Conservation (phyloP, 371 early-diverging fungal genomes). For the Umbelopsis sp. region DNA sequence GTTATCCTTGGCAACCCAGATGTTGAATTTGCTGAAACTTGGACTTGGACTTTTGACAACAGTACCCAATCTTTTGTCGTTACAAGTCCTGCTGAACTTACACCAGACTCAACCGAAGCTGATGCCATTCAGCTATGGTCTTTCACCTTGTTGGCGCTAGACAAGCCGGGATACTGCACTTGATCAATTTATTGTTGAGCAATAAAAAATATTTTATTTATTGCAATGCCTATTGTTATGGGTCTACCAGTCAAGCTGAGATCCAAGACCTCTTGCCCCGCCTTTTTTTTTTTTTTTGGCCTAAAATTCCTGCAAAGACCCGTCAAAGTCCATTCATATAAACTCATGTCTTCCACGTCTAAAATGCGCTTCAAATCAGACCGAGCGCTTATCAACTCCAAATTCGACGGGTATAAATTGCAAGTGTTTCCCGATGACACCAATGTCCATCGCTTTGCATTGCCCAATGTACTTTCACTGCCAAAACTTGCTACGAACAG, state of each 20-base stretch:
- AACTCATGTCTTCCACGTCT: background rate
- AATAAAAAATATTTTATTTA: background rate
- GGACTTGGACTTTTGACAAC: slow-evolving; percentile 17
- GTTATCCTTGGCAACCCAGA: slow-evolving; percentile 3
- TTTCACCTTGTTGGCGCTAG: slow-evolving; percentile 12
- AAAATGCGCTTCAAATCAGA: slow-evolving; percentile 39
- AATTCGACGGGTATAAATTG: slow-evolving; percentile 77
- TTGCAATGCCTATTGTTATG: background rate
- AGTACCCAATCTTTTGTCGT: slow-evolving; percentile 4
- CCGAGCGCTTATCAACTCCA: slow-evolving; percentile 54
- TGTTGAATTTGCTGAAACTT: slow-evolving; percentile 16
- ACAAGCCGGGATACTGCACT: background rate
- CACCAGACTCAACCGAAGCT: slow-evolving; percentile 7
- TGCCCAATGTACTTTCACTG: slow-evolving; percentile 30
- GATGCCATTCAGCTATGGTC: slow-evolving; percentile 19
- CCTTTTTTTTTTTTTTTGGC: background rate
- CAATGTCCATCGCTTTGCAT: slow-evolving; percentile 28
- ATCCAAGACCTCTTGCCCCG: background rate
- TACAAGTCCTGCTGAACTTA: background rate
- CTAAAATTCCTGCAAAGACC: background rate
- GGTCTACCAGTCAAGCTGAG: too few relatives aligned
- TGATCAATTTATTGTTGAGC: slow-evolving; percentile 17
- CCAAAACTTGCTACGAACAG: slow-evolving; percentile 21
- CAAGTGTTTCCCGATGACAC: slow-evolving; percentile 48
- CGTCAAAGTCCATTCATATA: background rate